Evolutionary conservation across 169 alveolate genomes (phyloP).

Genomic region (Eimeria brunetti): DNA sequence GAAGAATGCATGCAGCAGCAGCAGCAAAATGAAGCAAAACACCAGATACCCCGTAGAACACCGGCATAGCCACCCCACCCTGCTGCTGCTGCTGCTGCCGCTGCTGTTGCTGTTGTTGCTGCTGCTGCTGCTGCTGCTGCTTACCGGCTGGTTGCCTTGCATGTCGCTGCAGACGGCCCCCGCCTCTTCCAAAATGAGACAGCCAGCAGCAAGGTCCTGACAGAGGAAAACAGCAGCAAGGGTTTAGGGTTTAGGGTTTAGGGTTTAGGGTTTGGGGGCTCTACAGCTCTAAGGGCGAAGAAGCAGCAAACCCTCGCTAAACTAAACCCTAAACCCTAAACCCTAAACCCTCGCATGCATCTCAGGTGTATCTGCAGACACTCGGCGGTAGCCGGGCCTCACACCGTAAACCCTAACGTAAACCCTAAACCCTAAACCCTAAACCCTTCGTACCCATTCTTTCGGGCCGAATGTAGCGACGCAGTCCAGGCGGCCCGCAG

Average conservation of each 20-base stretch:
- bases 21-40: too few species aligned
- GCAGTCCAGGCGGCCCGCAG: conserved; percentile 68
- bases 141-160: conserved; percentile 42
- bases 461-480: conserved; percentile 41
- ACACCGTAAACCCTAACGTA: not conserved
- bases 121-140: conserved; percentile 12
- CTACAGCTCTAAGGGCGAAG: not conserved
- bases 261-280: not conserved
- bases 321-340: too few species aligned
- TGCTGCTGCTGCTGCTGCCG: conserved; percentile 10
- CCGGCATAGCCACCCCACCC: not conserved
- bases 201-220: conserved; percentile 38
- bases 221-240: not conserved
- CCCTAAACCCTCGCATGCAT: too few species aligned
- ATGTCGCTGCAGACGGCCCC: conserved; percentile 45
- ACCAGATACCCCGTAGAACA: too few species aligned
- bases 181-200: conserved; percentile 30
- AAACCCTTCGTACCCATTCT: conserved; percentile 60
- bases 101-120: conserved; percentile 11
- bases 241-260: not conserved
- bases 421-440: not conserved
- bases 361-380: too few species aligned
- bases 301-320: not conserved
- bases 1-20: too few species aligned
- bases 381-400: too few species aligned